Evolutionary conservation across 257 asterid genomes (phyloP).

Genomic region (Rauvolfia tetraphylla): DNA sequence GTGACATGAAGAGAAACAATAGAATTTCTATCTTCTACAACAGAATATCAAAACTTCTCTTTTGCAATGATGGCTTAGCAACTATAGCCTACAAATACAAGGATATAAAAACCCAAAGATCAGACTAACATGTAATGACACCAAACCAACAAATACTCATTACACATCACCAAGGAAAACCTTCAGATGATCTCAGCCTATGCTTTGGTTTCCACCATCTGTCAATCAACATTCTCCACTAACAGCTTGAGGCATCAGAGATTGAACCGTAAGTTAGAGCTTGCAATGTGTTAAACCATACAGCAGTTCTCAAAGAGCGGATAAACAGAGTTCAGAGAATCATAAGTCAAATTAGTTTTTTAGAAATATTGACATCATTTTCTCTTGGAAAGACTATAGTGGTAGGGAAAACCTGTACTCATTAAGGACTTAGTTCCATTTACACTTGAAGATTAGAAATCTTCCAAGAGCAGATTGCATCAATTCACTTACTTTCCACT

Average conservation of each 20-base stretch:
- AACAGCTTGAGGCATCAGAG: neutral
- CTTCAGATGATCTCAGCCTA: neutral
- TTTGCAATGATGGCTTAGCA: neutral
- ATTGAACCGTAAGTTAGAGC: neutral
- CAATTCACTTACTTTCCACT: neutral
- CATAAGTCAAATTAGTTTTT: neutral
- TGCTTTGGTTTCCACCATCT: neutral
- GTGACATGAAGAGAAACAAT: conserved; percentile 10
- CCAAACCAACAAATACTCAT: neutral
- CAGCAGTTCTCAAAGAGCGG: neutral
- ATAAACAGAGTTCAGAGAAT: conserved; percentile 1
- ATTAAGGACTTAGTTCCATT: neutral
- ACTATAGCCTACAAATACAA: neutral
- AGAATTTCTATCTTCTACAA: neutral
- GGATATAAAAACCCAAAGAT: neutral
- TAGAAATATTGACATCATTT: neutral
- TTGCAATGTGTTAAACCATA: neutral
- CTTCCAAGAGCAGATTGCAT: neutral
- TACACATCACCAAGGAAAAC: neutral
- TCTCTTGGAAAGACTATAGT: neutral
- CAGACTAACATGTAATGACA: neutral
- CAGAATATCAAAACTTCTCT: neutral
- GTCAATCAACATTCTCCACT: neutral
- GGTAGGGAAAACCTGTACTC: neutral
- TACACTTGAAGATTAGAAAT: neutral